Conservation (phyloP, 1,284 basidiomycete genomes). For the Papiliotrema fonsecae region DNA sequence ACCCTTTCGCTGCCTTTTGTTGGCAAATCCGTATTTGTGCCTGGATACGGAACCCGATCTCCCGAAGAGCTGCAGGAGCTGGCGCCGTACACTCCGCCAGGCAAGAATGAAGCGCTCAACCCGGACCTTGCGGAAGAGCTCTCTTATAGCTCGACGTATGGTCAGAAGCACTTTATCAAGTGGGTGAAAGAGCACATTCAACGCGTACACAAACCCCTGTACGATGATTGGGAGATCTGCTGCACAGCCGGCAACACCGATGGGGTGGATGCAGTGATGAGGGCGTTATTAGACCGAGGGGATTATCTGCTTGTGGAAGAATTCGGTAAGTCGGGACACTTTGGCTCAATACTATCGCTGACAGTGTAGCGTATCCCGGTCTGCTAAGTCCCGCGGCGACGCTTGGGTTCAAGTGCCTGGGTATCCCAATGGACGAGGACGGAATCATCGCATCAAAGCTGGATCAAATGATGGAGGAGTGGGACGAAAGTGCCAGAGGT, state of each 20-base stretch:
- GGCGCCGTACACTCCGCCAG: slow-evolving; percentile 16
- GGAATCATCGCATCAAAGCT: slow-evolving; percentile 62
- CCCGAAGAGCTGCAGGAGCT: slow-evolving; percentile 25
- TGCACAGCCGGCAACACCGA: slow-evolving; percentile 40
- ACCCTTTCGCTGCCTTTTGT: slow-evolving; percentile 35
- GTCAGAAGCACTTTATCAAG: slow-evolving; percentile 25
- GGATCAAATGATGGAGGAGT: slow-evolving; percentile 56
- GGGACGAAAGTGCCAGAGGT: slow-evolving; percentile 59
- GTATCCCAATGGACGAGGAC: slow-evolving; percentile 63
- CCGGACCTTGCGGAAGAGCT: slow-evolving; percentile 32
- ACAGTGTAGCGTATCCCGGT: slow-evolving; percentile 54
- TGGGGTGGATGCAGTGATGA: slow-evolving; percentile 31
- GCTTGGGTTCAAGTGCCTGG: slow-evolving; percentile 54
- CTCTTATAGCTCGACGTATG: slow-evolving; percentile 31
- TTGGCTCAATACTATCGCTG: neutral
- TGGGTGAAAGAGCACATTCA: slow-evolving; percentile 32
- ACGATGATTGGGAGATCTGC: slow-evolving; percentile 31
- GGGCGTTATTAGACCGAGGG: slow-evolving; percentile 27
- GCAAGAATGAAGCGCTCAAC: slow-evolving; percentile 19
- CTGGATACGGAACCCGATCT: slow-evolving; percentile 20
- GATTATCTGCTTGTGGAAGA: slow-evolving; percentile 39
- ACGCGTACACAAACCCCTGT: slow-evolving; percentile 25
- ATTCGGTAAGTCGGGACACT: slow-evolving; percentile 26
- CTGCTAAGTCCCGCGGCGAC: slow-evolving; percentile 52
- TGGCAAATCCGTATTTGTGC: slow-evolving; percentile 31